These are phyloP conservation scores for Pseudomicrostroma phylloplanum DNA, from an alignment of 1,284 basidiomycete species.

Conservation along the genomic window DNA sequence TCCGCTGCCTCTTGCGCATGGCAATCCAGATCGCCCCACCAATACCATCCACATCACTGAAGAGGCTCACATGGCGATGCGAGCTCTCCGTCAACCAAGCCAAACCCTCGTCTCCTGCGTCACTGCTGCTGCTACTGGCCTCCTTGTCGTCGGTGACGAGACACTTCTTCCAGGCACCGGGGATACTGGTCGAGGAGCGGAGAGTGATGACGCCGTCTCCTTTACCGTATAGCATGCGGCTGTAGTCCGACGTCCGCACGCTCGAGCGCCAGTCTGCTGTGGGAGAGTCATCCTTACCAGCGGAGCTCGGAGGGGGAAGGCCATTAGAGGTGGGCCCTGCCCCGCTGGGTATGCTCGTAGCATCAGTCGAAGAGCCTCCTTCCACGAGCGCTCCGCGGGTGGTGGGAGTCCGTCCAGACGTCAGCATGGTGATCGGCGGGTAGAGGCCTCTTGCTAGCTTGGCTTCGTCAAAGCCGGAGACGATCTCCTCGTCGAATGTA, in stretches of 20 bases:
- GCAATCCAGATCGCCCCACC: constrained; percentile 14
- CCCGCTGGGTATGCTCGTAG: constrained; percentile 14
- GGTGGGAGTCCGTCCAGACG: constrained; percentile 41
- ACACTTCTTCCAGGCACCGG: constrained; percentile 25
- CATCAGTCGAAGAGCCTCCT: constrained; percentile 12
- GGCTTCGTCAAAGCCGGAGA: constrained; percentile 24
- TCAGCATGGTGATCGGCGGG: constrained; percentile 46
- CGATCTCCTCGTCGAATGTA: constrained; percentile 37
- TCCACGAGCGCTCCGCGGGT: constrained; percentile 45
- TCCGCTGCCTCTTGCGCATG: not conserved
- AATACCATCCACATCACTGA: constrained; percentile 33
- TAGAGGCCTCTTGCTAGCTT: constrained; percentile 21
- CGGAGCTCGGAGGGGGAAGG: not conserved
- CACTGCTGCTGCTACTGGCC: constrained; percentile 6
- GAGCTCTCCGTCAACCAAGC: constrained; percentile 31
- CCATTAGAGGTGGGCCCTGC: constrained; percentile 14
- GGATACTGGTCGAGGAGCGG: constrained; percentile 35
- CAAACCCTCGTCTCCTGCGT: constrained; percentile 13
- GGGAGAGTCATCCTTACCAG: no score
- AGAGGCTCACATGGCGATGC: constrained; percentile 39
- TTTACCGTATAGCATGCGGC: constrained; percentile 26
- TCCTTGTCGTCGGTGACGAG: constrained; percentile 22
- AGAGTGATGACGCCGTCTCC: constrained; percentile 49
- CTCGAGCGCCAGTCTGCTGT: constrained; percentile 20
- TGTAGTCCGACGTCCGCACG: constrained; percentile 26